Conservation (phyloP, 371 early-diverging fungal species). For the Dichotomocladium elegans region DNA sequence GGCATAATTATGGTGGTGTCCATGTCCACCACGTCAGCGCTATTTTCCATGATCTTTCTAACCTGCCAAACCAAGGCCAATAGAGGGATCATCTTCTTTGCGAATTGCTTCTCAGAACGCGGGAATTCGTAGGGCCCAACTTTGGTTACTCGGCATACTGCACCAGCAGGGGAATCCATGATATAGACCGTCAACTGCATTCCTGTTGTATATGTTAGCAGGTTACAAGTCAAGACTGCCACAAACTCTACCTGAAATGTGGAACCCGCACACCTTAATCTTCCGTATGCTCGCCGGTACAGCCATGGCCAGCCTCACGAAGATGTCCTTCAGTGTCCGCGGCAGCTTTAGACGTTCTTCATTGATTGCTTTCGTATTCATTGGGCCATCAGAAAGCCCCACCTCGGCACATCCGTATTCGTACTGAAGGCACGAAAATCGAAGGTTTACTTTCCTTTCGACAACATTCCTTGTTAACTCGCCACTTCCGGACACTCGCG, state of each 20-base stretch:
- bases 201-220: neutral
- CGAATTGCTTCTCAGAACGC: neutral
- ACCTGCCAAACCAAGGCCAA: neutral
- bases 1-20: neutral
- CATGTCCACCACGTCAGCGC: neutral
- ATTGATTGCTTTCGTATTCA: neutral
- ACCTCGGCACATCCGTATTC: slow-evolving; percentile 1
- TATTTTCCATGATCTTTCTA: neutral
- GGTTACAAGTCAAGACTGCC: neutral
- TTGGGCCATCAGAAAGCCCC: neutral
- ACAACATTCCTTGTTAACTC: neutral
- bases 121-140: neutral
- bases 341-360: neutral
- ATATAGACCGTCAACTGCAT: neutral
- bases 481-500: neutral
- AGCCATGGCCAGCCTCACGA: neutral
- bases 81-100: neutral
- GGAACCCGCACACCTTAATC: neutral
- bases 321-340: neutral
- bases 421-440: neutral
- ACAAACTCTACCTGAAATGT: neutral
- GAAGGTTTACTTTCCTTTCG: slow-evolving; percentile 1
- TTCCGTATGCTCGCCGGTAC: neutral
- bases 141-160: neutral
- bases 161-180: neutral